These are phyloP conservation scores for Podaxis carcinomalis DNA, from an alignment of 768 basidiomycete species.

Conservation along the genomic window DNA sequence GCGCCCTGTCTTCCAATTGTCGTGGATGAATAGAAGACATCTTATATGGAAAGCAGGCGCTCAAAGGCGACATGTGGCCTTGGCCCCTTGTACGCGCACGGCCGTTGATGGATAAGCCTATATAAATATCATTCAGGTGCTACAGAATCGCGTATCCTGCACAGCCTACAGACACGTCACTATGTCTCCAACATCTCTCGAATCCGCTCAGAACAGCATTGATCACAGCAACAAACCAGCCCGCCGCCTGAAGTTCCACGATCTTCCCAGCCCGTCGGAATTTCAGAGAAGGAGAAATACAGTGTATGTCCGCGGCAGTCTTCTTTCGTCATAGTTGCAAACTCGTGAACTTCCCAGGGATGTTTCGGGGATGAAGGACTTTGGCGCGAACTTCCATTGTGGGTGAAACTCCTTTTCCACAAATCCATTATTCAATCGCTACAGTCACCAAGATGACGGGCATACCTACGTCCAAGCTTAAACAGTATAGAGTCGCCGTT, in stretches of 20 bases:
- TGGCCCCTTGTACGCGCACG: background rate
- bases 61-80: background rate
- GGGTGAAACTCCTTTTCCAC: background rate
- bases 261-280: background rate
- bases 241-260: background rate
- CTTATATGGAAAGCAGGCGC: background rate
- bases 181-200: background rate
- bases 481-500: background rate
- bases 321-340: background rate
- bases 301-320: background rate
- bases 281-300: background rate
- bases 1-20: background rate
- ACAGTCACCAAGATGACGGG: background rate
- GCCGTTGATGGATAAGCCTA: background rate
- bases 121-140: background rate
- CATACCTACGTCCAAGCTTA: background rate
- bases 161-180: slow-evolving; percentile 5
- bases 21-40: background rate
- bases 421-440: background rate
- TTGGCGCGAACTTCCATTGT: slow-evolving; percentile 2
- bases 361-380: background rate
- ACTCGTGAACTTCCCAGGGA: background rate
- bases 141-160: slow-evolving; percentile 4
- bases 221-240: background rate
- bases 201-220: background rate